Percentiles rank a stretch among this genome's conserved stretches.
Conservation (phyloP, 345 rosid genomes). For the Rhodamnia argentea region DNA sequence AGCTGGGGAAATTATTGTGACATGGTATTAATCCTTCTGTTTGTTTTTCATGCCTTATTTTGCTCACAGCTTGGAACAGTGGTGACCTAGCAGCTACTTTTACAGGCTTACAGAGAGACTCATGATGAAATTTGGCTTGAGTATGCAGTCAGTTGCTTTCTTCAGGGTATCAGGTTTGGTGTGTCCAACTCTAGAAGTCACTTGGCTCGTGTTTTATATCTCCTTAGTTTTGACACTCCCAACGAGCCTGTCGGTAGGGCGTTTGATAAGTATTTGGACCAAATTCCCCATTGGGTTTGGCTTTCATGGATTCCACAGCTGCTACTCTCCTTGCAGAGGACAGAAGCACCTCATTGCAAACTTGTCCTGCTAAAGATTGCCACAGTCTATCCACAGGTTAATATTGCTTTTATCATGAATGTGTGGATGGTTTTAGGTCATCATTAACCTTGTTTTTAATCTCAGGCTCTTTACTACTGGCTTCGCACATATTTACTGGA, state of each 20-base stretch:
- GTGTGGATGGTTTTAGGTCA: neutral
- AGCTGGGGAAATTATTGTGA: slow-evolving; percentile 99
- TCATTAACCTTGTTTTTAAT: neutral
- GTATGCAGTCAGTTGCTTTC: slow-evolving; percentile 95
- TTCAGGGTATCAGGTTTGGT: slow-evolving; percentile 96
- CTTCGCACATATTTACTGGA: slow-evolving; percentile 95
- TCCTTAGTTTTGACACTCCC: slow-evolving; percentile 92
- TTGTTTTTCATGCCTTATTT: neutral
- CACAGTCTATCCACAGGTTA: slow-evolving; percentile 83
- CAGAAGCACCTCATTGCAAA: slow-evolving; percentile 99
- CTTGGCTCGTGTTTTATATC: slow-evolving; percentile 90
- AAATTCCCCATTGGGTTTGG: slow-evolving; percentile 99
- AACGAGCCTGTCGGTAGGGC: slow-evolving; percentile 91
- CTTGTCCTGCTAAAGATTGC: slow-evolving; percentile 88
- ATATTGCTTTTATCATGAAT: neutral
- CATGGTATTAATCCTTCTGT: slow-evolving; percentile 43
- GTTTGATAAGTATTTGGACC: slow-evolving; percentile 87
- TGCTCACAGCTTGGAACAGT: neutral
- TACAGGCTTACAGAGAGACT: slow-evolving; percentile 76
- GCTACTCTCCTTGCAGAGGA: slow-evolving; percentile 91
- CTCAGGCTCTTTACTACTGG: slow-evolving; percentile 96
- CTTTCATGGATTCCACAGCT: slow-evolving; percentile 98
- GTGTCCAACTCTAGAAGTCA: slow-evolving; percentile 94
- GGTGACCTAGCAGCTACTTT: neutral
- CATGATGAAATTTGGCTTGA: slow-evolving; percentile 95